Conservation (phyloP, 306 rosid genomes). For the Ochetophila trinervis region DNA sequence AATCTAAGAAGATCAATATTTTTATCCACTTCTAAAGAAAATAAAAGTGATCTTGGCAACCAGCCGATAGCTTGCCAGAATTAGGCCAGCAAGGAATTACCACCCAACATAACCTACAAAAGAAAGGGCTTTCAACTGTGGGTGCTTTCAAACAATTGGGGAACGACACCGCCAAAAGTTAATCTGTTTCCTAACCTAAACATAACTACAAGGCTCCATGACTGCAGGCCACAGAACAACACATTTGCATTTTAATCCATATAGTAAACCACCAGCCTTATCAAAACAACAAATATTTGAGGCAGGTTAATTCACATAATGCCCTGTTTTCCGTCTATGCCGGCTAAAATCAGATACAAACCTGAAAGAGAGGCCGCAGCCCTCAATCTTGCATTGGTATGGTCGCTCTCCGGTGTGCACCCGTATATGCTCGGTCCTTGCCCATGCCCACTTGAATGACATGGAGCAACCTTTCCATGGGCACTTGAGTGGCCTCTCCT, state of each 20-base stretch:
- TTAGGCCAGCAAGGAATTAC: too few relatives aligned
- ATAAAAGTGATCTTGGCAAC: too few relatives aligned
- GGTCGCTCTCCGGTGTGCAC: conserved; percentile 98
- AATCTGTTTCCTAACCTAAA: conserved; percentile 36
- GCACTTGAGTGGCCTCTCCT: conserved; percentile 90
- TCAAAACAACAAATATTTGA: conserved; percentile 28
- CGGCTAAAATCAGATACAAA: conserved; percentile 92
- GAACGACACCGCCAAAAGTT: conserved; percentile 38
- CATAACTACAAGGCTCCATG: conserved; percentile 32
- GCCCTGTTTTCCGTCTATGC: conserved; percentile 92
- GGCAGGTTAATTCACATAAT: conserved; percentile 49
- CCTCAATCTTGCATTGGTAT: conserved; percentile 75
- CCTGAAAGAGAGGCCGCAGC: conserved; percentile 91
- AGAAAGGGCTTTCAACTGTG: conserved; percentile 1
- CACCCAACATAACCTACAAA: too few relatives aligned
- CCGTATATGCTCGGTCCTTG: conserved; percentile 90
- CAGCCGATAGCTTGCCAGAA: too few relatives aligned
- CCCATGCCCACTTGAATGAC: conserved; percentile 99
- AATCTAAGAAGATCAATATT: too few relatives aligned
- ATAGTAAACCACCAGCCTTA: neutral
- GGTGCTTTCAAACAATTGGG: conserved; percentile 33
- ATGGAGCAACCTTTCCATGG: conserved; percentile 97
- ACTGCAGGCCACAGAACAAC: neutral
- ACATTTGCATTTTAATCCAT: too few relatives aligned
- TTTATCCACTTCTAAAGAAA: too few relatives aligned